Evolutionary conservation across 768 basidiomycete genomes (phyloP).

Genomic region (Arthromyces matolae): DNA sequence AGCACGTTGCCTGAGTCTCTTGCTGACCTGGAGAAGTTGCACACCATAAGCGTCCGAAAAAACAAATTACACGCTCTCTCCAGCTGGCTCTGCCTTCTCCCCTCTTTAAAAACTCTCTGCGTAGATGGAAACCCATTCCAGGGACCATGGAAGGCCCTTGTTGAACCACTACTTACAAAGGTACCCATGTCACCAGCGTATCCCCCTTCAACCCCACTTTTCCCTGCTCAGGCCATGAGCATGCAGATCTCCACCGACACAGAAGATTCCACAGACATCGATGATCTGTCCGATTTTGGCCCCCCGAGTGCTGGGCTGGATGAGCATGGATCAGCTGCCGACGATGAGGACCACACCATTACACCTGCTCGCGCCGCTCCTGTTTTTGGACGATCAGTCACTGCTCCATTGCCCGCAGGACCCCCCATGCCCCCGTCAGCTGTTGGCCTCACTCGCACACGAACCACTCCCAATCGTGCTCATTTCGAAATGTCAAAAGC

Average conservation of each 20-base stretch:
- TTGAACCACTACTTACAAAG: constrained; percentile 77
- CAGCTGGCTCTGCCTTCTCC: constrained; percentile 92
- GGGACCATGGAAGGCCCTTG: constrained; percentile 86
- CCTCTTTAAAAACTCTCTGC: constrained; percentile 77
- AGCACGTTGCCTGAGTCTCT: constrained; percentile 72
- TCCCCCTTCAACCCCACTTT: constrained; percentile 62
- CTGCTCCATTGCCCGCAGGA: constrained; percentile 40
- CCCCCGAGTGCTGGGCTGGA: constrained; percentile 38
- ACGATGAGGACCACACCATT: constrained; percentile 74
- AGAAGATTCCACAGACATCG: constrained; percentile 47
- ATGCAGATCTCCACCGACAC: constrained; percentile 36
- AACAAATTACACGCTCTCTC: constrained; percentile 89
- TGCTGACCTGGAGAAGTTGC: constrained; percentile 69
- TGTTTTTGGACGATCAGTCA: constrained; percentile 47
- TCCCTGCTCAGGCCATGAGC: constrained; percentile 48
- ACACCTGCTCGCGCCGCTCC: constrained; percentile 54
- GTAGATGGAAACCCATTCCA: constrained; percentile 98
- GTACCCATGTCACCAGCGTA: constrained; percentile 56
- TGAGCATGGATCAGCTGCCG: constrained; percentile 31
- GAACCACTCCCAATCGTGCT: constrained; percentile 69
- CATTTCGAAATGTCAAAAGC: constrained; percentile 44
- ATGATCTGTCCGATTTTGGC: constrained; percentile 59
- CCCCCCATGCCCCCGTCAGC: constrained; percentile 22
- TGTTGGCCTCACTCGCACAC: constrained; percentile 60
- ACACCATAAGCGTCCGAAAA: constrained; percentile 83